phyloP scores from a whole-genome alignment of 495 filamentous ascomycete genomes.

The Aspergillus diversus region DNA sequence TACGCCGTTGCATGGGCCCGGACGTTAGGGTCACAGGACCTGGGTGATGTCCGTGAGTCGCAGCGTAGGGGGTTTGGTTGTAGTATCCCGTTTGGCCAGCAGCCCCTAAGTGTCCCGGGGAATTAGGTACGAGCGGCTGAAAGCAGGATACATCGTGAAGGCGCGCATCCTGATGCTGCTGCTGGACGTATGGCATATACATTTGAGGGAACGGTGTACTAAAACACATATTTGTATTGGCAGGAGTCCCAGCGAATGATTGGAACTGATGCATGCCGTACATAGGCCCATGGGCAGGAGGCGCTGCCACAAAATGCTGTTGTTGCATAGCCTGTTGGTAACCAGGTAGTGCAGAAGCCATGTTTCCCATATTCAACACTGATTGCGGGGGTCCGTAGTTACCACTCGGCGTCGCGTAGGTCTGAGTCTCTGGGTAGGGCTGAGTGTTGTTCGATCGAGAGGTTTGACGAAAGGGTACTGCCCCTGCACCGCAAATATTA shows the following conservation, averaged over 20 bases:
- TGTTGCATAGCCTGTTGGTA: slow-evolving; percentile 40
- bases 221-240: slow-evolving; percentile 21
- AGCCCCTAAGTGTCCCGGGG: slow-evolving; percentile 22
- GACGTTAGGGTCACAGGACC: slow-evolving; percentile 14
- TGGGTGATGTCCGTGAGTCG: slow-evolving; percentile 25
- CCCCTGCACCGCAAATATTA: slow-evolving; percentile 21
- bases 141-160: slow-evolving; percentile 35
- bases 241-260: slow-evolving; percentile 35
- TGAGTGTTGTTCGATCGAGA: slow-evolving; percentile 29
- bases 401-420: slow-evolving; percentile 24
- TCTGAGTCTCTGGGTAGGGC: slow-evolving; percentile 27
- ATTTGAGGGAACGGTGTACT: slow-evolving; percentile 30
- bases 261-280: slow-evolving; percentile 43
- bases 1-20: slow-evolving; percentile 14
- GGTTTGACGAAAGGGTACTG: slow-evolving; percentile 18
- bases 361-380: slow-evolving; percentile 49
- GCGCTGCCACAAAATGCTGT: slow-evolving; percentile 23
- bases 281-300: slow-evolving; percentile 29
- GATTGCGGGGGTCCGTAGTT: slow-evolving; percentile 35
- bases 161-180: slow-evolving; percentile 26
- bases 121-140: slow-evolving; percentile 31
- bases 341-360: slow-evolving; percentile 49
- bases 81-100: slow-evolving; percentile 37
- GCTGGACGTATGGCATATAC: slow-evolving; percentile 38
- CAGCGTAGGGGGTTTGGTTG: slow-evolving; percentile 27